phyloP scores from a whole-genome alignment of 352 stramenopile genomes.

The Globisporangium mamillatum region DNA sequence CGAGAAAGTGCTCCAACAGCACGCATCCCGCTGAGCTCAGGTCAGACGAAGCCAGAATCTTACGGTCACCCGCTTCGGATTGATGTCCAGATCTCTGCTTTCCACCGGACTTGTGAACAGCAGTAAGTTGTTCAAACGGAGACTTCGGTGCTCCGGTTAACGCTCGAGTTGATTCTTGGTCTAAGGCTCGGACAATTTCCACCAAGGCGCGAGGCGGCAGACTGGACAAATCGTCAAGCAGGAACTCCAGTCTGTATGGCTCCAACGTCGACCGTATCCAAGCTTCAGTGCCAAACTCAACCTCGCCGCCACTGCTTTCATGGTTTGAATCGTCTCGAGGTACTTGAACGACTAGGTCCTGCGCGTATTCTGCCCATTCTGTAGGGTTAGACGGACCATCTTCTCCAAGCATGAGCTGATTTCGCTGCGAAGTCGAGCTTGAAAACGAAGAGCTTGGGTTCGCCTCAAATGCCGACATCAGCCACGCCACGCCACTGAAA shows the following conservation, averaged over 20 bases:
- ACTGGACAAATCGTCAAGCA: conserved; percentile 56
- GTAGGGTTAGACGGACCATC: conserved; percentile 29
- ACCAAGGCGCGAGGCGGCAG: conserved; percentile 41
- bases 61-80: not conserved
- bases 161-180: conserved; percentile 46
- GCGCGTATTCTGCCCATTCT: conserved; percentile 41
- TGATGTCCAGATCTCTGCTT: conserved; percentile 17
- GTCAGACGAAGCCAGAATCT: not conserved
- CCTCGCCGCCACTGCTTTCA: conserved; percentile 12
- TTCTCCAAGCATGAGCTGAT: conserved; percentile 14
- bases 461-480: conserved; percentile 65
- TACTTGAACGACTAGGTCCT: conserved; percentile 47
- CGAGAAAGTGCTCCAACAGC: conserved; percentile 64
- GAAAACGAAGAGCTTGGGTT: conserved; percentile 26
- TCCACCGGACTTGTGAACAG: conserved; percentile 5
- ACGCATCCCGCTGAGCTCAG: conserved; percentile 40
- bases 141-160: conserved; percentile 27
- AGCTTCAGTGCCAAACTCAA: conserved; percentile 42
- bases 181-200: conserved; percentile 51
- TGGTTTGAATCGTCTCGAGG: not conserved
- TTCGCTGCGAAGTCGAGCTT: conserved; percentile 6
- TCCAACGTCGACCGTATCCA: conserved; percentile 67
- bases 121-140: not conserved
- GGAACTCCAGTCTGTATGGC: conserved; percentile 61
- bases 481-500: conserved; percentile 72